Evolutionary conservation across 140 eudicot species (phyloP), one percentile per base, ranked within the genome.

Genomic region (Stevia rebaudiana): DNA sequence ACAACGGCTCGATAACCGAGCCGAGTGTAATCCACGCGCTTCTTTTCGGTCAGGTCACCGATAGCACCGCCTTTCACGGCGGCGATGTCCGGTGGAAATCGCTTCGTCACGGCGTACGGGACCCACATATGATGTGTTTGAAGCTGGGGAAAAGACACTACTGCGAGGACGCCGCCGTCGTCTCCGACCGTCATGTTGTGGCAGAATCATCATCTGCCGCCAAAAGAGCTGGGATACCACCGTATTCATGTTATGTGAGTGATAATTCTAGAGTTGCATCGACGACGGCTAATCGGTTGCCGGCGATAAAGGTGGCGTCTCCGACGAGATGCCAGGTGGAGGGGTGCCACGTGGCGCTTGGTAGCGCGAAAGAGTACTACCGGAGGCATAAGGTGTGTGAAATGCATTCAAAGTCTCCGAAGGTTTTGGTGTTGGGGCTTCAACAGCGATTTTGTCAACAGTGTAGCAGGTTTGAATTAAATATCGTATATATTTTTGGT

Each of bases 391-490:
- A 66, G 76, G 94, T 85, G 69, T 85, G 94, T 50, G 94, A 82
- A 68, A 41, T 50, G 54, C 94, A 84, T 69, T 81, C 94, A 23
- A 85, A 85, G 83, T 86, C 94, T 72, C 86, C n/a, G n/a, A 76
- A 67, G 71, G 68, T 13, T 86, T 76, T n/a, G 15, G 76, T 0
- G 89, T 85, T 13, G 80, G 94, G 94, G 56, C 54, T 65, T 69
- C 79, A 67, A 15, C 94, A 85, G 72, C 70, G 94, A 51, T 85
- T 85, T 65, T 85, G 94, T 55, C 94, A 85, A 51, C 94, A 85
- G 69, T 85, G 94, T 69, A 85, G 94, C 78, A 75, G 94, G 94
- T 84, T 42, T n/a, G n/a, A n/a, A n/a, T n/a, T n/a, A n/a, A n/a
- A n/a, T n/a, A n/a, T n/a, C n/a, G n/a, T n/a, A n/a, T n/a, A n/a